phyloP scores from a whole-genome alignment of 2,329 filamentous ascomycete genomes.

The Lithohypha guttulata region DNA sequence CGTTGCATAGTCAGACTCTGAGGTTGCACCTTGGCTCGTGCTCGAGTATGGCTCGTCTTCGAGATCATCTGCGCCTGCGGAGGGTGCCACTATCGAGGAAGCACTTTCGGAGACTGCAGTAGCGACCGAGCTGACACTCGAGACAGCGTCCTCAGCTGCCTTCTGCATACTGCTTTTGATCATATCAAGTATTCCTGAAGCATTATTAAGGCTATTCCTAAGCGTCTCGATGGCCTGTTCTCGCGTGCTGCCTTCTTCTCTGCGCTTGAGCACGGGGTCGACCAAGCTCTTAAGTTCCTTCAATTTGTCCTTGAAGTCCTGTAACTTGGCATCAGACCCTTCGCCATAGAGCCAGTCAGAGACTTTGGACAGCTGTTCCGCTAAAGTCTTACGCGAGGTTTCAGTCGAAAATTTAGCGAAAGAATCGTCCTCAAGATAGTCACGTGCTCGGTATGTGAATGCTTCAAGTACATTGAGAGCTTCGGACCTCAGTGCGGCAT shows the following conservation, averaged over 20 bases:
- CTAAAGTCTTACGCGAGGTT: slow-evolving; percentile 55
- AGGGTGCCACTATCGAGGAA: slow-evolving; percentile 37
- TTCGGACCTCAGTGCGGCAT: slow-evolving; percentile 68
- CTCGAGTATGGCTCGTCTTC: slow-evolving; percentile 54
- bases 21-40: slow-evolving; percentile 26
- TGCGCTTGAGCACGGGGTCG: slow-evolving; percentile 63
- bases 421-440: slow-evolving; percentile 64
- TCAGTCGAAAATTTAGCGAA: slow-evolving; percentile 64
- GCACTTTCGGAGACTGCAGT: slow-evolving; percentile 34
- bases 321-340: slow-evolving; percentile 62
- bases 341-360: slow-evolving; percentile 90
- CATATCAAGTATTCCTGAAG: slow-evolving; percentile 57
- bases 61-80: slow-evolving; percentile 52
- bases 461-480: slow-evolving; percentile 85
- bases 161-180: slow-evolving; percentile 65
- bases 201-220: slow-evolving; percentile 59
- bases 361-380: slow-evolving; percentile 54
- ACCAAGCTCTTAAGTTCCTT: slow-evolving; percentile 69
- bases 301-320: slow-evolving; percentile 64
- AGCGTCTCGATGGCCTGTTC: slow-evolving; percentile 59
- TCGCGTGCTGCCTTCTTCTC: slow-evolving; percentile 59
- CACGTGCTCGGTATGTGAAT: slow-evolving; percentile 80
- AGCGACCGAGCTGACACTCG: slow-evolving; percentile 42
- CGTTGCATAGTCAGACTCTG: slow-evolving; percentile 25
- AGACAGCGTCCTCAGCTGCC: slow-evolving; percentile 50